Conservation (phyloP, 768 basidiomycete species). For the Termitomyces sp. region DNA sequence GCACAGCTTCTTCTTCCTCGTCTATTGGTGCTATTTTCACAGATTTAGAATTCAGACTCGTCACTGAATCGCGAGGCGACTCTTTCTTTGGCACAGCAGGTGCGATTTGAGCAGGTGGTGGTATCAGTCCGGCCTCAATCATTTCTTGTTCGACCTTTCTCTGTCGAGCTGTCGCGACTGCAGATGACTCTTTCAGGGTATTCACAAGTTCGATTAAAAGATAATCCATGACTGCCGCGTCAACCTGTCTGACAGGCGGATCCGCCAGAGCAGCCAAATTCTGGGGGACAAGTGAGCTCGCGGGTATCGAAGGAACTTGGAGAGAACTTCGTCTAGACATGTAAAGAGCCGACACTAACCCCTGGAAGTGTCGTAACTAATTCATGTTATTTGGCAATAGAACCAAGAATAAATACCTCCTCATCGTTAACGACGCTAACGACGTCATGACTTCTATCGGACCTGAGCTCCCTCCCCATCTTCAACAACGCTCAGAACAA, state of each 20-base stretch:
- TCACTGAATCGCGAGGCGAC: slow-evolving; percentile 36
- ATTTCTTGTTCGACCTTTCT: slow-evolving; percentile 74
- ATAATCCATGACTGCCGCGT: slow-evolving; percentile 75
- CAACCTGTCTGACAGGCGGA: slow-evolving; percentile 54
- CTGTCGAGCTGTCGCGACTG: slow-evolving; percentile 60
- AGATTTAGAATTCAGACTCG: slow-evolving; percentile 33
- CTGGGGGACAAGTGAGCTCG: slow-evolving; percentile 18
- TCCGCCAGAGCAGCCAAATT: slow-evolving; percentile 56
- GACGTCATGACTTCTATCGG: slow-evolving; percentile 45
- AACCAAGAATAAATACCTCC: slow-evolving; percentile 1
- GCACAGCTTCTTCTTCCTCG: slow-evolving; percentile 71
- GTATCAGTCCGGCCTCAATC: slow-evolving; percentile 71
- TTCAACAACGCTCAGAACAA: slow-evolving; percentile 21
- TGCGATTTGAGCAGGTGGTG: slow-evolving; percentile 37
- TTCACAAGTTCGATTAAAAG: slow-evolving; percentile 79
- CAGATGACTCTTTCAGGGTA: slow-evolving; percentile 68
- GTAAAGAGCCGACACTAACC: neutral
- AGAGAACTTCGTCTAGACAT: slow-evolving; percentile 30
- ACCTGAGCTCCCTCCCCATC: slow-evolving; percentile 50
- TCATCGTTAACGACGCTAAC: slow-evolving; percentile 2
- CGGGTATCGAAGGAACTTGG: slow-evolving; percentile 21
- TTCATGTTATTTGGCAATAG: slow-evolving; percentile 7
- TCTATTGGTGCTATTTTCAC: slow-evolving; percentile 34
- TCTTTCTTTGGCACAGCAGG: slow-evolving; percentile 38
- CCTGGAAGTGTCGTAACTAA: neutral